These are phyloP conservation scores for Salvia rosmarinus DNA, from an alignment of 257 asterid genomes.

Conservation along the genomic window DNA sequence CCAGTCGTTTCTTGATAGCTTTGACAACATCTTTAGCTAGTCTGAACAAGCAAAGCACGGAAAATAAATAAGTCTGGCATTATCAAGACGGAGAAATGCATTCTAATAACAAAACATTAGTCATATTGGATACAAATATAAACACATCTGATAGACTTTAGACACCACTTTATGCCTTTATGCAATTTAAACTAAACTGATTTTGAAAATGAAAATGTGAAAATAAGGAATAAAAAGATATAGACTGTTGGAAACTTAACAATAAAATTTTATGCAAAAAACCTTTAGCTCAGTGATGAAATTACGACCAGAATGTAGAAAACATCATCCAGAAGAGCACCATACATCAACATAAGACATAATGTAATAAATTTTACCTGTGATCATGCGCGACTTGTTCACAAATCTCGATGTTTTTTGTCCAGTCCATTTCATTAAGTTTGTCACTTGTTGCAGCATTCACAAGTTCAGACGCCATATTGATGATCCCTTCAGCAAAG, in stretches of 20 bases:
- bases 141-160: background rate
- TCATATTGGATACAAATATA: background rate
- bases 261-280: conserved; percentile 1
- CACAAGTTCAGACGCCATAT: conserved; percentile 90
- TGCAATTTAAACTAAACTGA: background rate
- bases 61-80: conserved; percentile 1
- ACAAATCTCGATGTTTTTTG: conserved; percentile 85
- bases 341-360: conserved; percentile 1
- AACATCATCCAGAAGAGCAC: conserved; percentile 15
- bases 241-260: conserved; percentile 1
- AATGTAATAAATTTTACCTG: conserved; percentile 43
- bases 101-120: conserved; percentile 15
- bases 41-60: conserved; percentile 35
- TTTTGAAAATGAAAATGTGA: background rate
- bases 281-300: conserved; percentile 17
- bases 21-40: conserved; percentile 86
- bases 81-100: conserved; percentile 11
- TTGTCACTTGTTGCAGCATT: conserved; percentile 84
- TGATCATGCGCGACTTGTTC: conserved; percentile 83
- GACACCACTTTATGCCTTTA: background rate
- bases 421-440: conserved; percentile 91
- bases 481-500: conserved; percentile 45
- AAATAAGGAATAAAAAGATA: background rate
- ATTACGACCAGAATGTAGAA: background rate
- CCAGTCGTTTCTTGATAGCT: conserved; percentile 88